Conservation (phyloP, 2,329 filamentous ascomycete genomes). For the Calycina herbarum region DNA sequence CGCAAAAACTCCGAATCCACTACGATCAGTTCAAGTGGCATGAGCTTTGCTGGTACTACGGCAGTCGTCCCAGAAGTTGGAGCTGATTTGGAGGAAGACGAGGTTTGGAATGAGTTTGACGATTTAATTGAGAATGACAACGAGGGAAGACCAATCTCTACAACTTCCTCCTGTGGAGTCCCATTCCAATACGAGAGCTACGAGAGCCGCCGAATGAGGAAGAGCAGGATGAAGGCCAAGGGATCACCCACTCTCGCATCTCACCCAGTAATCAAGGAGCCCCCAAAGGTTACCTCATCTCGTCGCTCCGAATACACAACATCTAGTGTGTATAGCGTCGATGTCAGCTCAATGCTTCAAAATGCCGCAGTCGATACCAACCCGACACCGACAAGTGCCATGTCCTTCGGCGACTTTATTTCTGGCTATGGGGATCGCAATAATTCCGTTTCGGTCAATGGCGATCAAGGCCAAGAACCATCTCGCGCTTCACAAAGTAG, state of each 20-base stretch:
- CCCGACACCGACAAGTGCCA: constrained; percentile 46
- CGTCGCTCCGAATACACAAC: constrained; percentile 36
- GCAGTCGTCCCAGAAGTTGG: constrained; percentile 63
- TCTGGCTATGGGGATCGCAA: constrained; percentile 44
- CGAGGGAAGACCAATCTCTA: constrained; percentile 48
- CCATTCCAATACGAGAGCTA: constrained; percentile 58
- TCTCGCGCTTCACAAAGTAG: constrained; percentile 20
- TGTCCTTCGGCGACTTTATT: constrained; percentile 46
- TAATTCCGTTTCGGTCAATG: constrained; percentile 24
- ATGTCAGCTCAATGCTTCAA: constrained; percentile 54
- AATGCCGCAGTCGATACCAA: constrained; percentile 45
- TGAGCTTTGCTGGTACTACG: constrained; percentile 60
- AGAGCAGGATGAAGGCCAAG: constrained; percentile 27
- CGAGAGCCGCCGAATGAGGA: constrained; percentile 33
- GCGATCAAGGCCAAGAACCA: constrained; percentile 13
- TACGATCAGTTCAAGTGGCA: constrained; percentile 58
- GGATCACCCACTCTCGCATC: constrained; percentile 28
- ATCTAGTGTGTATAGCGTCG: constrained; percentile 55
- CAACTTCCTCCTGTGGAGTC: constrained; percentile 55
- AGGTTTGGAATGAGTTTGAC: constrained; percentile 94
- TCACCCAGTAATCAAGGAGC: constrained; percentile 24
- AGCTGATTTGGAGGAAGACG: constrained; percentile 78
- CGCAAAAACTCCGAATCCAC: constrained; percentile 70
- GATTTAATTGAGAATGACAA: constrained; percentile 75
- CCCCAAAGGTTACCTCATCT: constrained; percentile 8